phyloP scores from a whole-genome alignment of 805 yeast genomes.

The Candida xyloterini region DNA sequence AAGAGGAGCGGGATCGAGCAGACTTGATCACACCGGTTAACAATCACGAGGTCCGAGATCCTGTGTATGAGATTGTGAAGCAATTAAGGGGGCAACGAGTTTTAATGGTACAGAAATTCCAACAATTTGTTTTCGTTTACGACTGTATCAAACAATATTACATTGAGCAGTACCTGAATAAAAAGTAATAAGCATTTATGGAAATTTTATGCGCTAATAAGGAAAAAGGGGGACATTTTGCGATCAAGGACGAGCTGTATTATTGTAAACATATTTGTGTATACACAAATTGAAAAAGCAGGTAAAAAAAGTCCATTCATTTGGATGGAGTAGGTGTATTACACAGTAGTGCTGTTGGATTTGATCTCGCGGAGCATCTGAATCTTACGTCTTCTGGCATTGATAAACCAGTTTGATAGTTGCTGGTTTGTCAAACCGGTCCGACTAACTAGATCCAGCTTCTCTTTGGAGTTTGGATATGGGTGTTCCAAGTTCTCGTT shows the following conservation, averaged over 20 bases:
- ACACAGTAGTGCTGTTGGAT: conserved; percentile 24
- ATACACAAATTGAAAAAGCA: conserved; percentile 1
- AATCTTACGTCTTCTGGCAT: conserved; percentile 59
- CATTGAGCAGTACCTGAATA: conserved; percentile 14
- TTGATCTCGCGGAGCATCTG: conserved; percentile 43
- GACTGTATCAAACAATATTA: conserved; percentile 31
- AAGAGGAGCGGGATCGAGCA: conserved; percentile 8
- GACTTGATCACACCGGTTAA: conserved; percentile 22
- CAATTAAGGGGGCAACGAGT: conserved; percentile 47
- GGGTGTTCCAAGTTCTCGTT: conserved; percentile 57
- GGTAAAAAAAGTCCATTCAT: background rate
- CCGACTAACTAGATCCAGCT: conserved; percentile 48
- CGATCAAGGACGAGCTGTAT: background rate
- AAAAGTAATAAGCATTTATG: background rate
- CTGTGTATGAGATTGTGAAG: conserved; percentile 42
- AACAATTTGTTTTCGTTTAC: conserved; percentile 50
- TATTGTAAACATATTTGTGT: background rate
- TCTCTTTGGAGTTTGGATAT: conserved; percentile 57
- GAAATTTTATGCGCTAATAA: background rate
- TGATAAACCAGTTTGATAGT: conserved; percentile 59
- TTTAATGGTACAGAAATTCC: conserved; percentile 53
- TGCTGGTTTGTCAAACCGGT: conserved; percentile 61
- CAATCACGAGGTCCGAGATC: conserved; percentile 32
- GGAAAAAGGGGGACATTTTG: background rate
- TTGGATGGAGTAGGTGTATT: conserved; percentile 1